These are phyloP conservation scores for Dendrobium huoshanense DNA, from an alignment of 106 monocot genomes.

Conservation along the genomic window DNA sequence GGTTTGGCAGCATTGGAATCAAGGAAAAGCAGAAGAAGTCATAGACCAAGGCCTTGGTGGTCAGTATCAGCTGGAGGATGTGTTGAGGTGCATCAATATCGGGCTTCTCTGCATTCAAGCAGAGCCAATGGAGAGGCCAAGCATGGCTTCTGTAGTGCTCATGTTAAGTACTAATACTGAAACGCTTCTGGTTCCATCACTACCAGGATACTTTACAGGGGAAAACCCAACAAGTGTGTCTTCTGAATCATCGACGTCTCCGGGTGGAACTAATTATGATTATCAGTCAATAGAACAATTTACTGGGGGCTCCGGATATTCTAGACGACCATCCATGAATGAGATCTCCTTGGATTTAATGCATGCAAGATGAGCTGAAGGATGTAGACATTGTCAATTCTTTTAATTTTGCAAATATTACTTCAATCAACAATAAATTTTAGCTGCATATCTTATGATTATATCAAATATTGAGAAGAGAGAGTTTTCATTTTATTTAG, in stretches of 20 bases:
- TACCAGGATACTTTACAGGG: conserved; percentile 6
- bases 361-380: too few species aligned
- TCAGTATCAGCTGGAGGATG: neutral
- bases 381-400: too few species aligned
- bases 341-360: too few species aligned
- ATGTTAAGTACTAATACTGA: conserved; percentile 20
- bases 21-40: conserved; percentile 10
- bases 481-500: too few species aligned
- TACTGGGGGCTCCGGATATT: neutral
- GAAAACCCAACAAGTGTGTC: neutral
- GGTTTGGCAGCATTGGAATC: conserved; percentile 31
- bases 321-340: neutral
- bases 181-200: conserved; percentile 13
- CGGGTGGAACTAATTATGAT: neutral
- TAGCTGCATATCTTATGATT: too few species aligned
- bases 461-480: too few species aligned
- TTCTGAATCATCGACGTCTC: neutral
- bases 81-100: conserved; percentile 30
- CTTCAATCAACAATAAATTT: too few species aligned
- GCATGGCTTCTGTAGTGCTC: conserved; percentile 21
- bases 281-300: neutral
- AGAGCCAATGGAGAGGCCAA: conserved; percentile 24
- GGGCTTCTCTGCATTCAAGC: conserved; percentile 39
- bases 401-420: too few species aligned
- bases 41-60: conserved; percentile 14